Base-by-base conservation (phyloP, 768 basidiomycete species). In the Collybiopsis confluens region DNA sequence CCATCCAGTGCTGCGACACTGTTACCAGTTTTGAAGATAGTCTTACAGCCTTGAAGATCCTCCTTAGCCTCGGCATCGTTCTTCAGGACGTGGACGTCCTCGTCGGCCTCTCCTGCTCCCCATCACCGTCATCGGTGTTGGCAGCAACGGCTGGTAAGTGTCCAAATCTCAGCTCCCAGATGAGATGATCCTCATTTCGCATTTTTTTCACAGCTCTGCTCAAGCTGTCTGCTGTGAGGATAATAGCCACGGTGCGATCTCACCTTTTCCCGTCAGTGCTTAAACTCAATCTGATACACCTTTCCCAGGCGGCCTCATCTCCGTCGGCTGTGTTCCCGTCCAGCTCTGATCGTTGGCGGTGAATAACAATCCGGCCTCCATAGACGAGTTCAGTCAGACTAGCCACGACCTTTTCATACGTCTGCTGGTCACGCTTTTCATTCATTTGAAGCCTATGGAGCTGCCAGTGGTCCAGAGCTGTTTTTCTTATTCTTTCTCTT, bases 71-170 rank as follows among this genome's bases (percentile, higher is more conserved):
- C 49, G 62, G 60, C 58, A 57, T 63, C 47, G 88, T 87, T 64
- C 69, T 90, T 5, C 78, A 88, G 7, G 86, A 43, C 26, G 30
- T 26, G 30, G 45, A 45, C 18, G 33, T 35, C 3, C 21, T 30
- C 24, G 47, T 58, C 21, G 51, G 23, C 15, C n/a, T 45, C 15
- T 30, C 42, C 5, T 60, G 59, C 51, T 30, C n/a, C 45, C 45
- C 37, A 30, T 45, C 18, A 44, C 24, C 18, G 41, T 51, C 24
- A 36, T 60, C n/a, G 47, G 24, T 61, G 61, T 0, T 49, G 54
- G 20, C 4, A 37, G 20, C 15, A 48, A 18, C n/a, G n/a, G 20
- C 54, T 52, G 50, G 50, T 52, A 27, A 43, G 38, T 27, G 28
- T 41, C 13, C n/a, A n/a, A 3, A 27, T 16, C 10, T 8, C 9